A percentile compares a stretch with the other conserved stretches of the same genome.
Evolutionary conservation across 257 asterid genomes (phyloP).

Genomic region (Ligustrum vulgare): DNA sequence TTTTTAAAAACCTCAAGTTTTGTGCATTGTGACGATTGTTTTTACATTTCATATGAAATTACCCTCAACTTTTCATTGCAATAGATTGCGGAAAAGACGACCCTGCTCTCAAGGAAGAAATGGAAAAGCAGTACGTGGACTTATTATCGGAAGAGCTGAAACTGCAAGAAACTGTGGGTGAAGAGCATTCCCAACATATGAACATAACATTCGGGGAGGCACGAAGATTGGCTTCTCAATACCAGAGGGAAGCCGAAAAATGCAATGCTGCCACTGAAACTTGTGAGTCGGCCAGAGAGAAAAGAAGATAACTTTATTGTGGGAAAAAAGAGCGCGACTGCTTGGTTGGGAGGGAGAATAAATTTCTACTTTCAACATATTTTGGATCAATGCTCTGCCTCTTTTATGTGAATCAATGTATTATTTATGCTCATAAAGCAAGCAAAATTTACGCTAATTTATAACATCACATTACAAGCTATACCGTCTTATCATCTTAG

Average conservation of each 20-base stretch:
- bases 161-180: constrained; percentile 70
- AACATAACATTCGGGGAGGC: constrained; percentile 83
- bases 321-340: constrained; percentile 90
- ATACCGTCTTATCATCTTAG: too few species aligned
- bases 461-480: too few species aligned
- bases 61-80: constrained; percentile 17
- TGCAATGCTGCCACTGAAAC: constrained; percentile 92
- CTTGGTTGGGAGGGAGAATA: constrained; percentile 82
- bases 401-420: constrained; percentile 10
- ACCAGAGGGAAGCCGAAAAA: constrained; percentile 85
- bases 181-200: constrained; percentile 80
- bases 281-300: constrained; percentile 95
- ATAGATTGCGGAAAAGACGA: constrained; percentile 93
- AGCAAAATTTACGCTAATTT: constrained; percentile 16
- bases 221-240: constrained; percentile 80
- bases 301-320: constrained; percentile 61
- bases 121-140: constrained; percentile 91
- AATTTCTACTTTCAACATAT: neutral
- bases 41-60: constrained; percentile 6
- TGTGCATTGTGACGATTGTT: constrained; percentile 1
- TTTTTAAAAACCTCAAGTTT: neutral
- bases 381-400: neutral
- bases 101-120: constrained; percentile 90
- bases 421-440: constrained; percentile 13
- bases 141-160: constrained; percentile 84